These are phyloP conservation scores for Paramecium tetraurelia DNA, from an alignment of 73 alveolate genomes.

Conservation along the genomic window DNA sequence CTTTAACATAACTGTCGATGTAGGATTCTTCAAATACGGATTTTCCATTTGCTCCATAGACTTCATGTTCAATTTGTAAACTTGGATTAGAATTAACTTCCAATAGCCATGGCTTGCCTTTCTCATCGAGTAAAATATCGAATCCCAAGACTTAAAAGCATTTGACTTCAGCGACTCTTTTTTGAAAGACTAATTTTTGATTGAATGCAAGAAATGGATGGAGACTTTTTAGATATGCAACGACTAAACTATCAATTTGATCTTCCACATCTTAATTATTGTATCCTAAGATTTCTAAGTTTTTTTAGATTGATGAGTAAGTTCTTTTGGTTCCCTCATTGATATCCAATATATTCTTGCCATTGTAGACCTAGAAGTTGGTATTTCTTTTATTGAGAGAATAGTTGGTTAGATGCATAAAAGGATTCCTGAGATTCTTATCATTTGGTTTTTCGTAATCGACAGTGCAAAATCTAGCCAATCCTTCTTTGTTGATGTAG, in stretches of 20 bases:
- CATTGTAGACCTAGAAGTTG: constrained; percentile 65
- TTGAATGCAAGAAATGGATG: constrained; percentile 42
- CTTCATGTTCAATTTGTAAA: constrained; percentile 72
- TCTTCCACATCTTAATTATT: constrained; percentile 63
- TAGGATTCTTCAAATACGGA: constrained; percentile 52
- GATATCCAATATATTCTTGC: constrained; percentile 62
- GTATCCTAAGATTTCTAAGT: constrained; percentile 57
- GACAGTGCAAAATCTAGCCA: constrained; percentile 93
- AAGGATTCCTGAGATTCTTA: constrained; percentile 70
- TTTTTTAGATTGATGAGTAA: constrained; percentile 60
- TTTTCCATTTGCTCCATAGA: constrained; percentile 61
- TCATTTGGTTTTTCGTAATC: constrained; percentile 80
- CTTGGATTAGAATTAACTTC: constrained; percentile 90
- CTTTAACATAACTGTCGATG: constrained; percentile 72
- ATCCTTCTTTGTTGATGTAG: constrained; percentile 95
- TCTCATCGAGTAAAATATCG: constrained; percentile 82
- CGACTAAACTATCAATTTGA: constrained; percentile 59
- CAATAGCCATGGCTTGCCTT: constrained; percentile 83
- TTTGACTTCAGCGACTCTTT: constrained; percentile 45
- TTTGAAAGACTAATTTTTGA: constrained; percentile 18
- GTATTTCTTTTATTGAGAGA: constrained; percentile 82
- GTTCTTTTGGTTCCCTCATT: constrained; percentile 82
- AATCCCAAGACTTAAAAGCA: constrained; percentile 83
- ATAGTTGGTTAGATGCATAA: constrained; percentile 89
- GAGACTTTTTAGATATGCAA: constrained; percentile 35